Percentiles rank a stretch among this genome's conserved stretches.
phyloP scores from a whole-genome alignment of 345 rosid genomes.

The Citrus trifoliata region DNA sequence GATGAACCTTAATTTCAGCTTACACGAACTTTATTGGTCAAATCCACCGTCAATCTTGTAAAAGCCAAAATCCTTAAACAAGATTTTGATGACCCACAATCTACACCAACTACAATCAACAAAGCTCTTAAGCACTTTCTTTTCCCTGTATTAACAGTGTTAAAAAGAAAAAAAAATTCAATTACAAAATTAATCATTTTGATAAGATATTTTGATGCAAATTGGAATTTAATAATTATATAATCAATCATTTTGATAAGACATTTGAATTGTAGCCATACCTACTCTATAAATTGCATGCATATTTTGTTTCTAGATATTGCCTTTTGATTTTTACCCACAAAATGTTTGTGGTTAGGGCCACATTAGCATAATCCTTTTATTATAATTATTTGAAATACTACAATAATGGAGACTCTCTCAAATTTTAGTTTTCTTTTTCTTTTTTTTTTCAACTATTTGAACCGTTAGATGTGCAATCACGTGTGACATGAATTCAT shows the following conservation, averaged over 20 bases:
- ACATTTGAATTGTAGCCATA: background rate
- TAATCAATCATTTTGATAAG: background rate
- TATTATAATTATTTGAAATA: no score
- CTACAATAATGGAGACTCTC: no score
- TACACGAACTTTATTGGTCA: background rate
- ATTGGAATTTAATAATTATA: background rate
- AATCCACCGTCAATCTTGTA: conserved; percentile 6
- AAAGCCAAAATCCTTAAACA: conserved; percentile 4
- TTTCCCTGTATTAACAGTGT: background rate
- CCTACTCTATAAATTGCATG: conserved; percentile 1
- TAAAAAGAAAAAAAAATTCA: background rate
- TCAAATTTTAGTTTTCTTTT: no score
- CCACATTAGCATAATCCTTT: background rate
- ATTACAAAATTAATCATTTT: background rate
- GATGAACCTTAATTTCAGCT: conserved; percentile 1
- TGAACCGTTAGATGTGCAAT: background rate
- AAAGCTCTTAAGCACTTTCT: background rate
- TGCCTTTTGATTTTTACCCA: background rate
- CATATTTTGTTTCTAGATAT: background rate
- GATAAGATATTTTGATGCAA: conserved; percentile 1
- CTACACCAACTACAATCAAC: background rate
- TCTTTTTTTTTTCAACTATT: background rate
- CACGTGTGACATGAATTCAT: no score
- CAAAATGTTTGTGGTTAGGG: background rate
- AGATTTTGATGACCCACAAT: conserved; percentile 4